Evolutionary conservation across 805 yeast genomes (phyloP).

Genomic region (Cyberlindnera mrakii): DNA sequence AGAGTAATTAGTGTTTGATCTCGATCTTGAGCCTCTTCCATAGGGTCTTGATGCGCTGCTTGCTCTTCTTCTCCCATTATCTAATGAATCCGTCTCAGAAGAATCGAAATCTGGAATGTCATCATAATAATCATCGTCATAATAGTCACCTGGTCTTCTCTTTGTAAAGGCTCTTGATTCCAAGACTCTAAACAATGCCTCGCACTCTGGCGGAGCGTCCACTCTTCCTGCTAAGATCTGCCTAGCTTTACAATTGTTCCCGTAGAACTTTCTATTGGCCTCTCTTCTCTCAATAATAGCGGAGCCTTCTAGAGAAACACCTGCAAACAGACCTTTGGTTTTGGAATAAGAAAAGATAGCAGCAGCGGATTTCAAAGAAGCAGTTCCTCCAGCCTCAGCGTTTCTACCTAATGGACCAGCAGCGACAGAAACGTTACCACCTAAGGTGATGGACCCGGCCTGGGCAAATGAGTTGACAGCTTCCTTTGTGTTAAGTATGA

Average conservation of each 20-base stretch:
- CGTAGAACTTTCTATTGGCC: slow-evolving; percentile 93
- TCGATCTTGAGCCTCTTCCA: slow-evolving; percentile 8
- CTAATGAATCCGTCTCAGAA: slow-evolving; percentile 22
- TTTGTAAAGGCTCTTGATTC: slow-evolving; percentile 78
- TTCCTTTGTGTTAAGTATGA: slow-evolving; percentile 75
- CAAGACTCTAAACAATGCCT: slow-evolving; percentile 76
- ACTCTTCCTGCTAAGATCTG: slow-evolving; percentile 78
- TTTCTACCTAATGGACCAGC: slow-evolving; percentile 97
- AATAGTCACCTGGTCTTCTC: slow-evolving; percentile 37
- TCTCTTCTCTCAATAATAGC: slow-evolving; percentile 96
- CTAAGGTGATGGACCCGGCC: slow-evolving; percentile 88
- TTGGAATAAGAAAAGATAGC: slow-evolving; percentile 92
- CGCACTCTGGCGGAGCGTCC: slow-evolving; percentile 91
- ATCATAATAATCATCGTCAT: slow-evolving; percentile 57
- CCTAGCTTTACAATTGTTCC: slow-evolving; percentile 82
- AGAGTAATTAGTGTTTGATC: slow-evolving; percentile 17
- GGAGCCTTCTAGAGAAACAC: slow-evolving; percentile 95
- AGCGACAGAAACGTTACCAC: slow-evolving; percentile 92
- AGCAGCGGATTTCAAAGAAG: slow-evolving; percentile 79
- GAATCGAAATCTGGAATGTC: slow-evolving; percentile 42
- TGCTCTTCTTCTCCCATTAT: slow-evolving; percentile 24
- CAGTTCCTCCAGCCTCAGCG: slow-evolving; percentile 96
- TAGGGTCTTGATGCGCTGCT: slow-evolving; percentile 13
- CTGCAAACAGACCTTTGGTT: slow-evolving; percentile 95
- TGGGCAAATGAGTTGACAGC: slow-evolving; percentile 95